Evolutionary conservation across 2,329 filamentous ascomycete genomes (phyloP), one percentile per base, ranked within the genome.

Genomic region (Sporothrix luriei): DNA sequence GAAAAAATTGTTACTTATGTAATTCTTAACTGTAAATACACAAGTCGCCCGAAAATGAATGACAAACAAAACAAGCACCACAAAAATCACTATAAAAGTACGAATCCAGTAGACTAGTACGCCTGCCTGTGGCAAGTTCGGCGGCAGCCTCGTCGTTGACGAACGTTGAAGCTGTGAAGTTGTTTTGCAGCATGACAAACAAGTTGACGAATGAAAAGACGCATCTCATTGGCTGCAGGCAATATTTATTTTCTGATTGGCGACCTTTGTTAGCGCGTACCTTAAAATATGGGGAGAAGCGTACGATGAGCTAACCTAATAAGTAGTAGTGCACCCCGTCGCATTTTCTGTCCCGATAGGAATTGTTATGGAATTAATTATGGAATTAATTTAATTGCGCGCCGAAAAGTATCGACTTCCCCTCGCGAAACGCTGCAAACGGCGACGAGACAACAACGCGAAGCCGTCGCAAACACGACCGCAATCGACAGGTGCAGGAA

Each of bases 231-330:
- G n/a, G 62, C 38, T 65, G 46, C 62, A 51, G 62, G 46, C 40
- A 52, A 65, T 65, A 33, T 65, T 65, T 64, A 64, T 64, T 43
- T 51, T 65, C 61, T 65, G 61, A 65, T 65, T 65, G 61, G 61
- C 51, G 61, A 38, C 26, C 38, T 49, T 16, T 14, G 1, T 10
- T 65, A 65, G 62, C 62, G 62, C 26, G 19, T 65, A 65, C 62
- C 46, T 65, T 65, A 65, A 51, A 51, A 21, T 65, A 65, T 65
- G 62, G 46, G 33, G 46, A 51, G 10, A 49, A 11, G 7, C 13
- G 26, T n/a, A 43, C n/a, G 3, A 6, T 4, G 5, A 3, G 6
- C 65, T 51, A 65, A 19, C 62, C 26, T 1, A 21, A 38, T 33
- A 1, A 1, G 46, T 13, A 51, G 9, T 51, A 51, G 43, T 29